Evolutionary conservation across 768 basidiomycete species (phyloP).

Genomic region (Leccinum fibrillosum): DNA sequence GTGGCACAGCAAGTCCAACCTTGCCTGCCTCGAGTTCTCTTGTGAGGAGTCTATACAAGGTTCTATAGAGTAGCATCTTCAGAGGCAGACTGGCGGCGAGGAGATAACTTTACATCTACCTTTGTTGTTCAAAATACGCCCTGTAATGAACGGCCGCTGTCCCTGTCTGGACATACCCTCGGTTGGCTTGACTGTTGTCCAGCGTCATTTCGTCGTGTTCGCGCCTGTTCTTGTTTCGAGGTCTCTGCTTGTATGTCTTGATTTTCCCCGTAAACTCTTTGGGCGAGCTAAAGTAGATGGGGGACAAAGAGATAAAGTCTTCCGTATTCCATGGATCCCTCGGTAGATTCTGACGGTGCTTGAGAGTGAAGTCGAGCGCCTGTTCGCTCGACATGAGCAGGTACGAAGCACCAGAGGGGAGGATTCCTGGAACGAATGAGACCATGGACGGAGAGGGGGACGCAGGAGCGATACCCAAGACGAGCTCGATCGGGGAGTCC

Average conservation of each 20-base stretch:
- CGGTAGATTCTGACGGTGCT: conserved; percentile 12
- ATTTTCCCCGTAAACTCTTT: conserved; percentile 39
- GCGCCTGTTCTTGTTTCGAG: conserved; percentile 30
- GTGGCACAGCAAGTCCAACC: conserved; percentile 28
- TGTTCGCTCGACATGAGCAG: conserved; percentile 40
- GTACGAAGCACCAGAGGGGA: conserved; percentile 42
- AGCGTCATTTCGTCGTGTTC: conserved; percentile 1
- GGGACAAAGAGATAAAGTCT: conserved; percentile 46
- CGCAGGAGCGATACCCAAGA: conserved; percentile 35
- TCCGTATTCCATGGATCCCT: conserved; percentile 13
- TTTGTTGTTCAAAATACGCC: conserved; percentile 47
- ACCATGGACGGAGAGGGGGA: background rate
- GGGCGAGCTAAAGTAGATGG: conserved; percentile 38
- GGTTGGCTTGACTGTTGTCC: conserved; percentile 45
- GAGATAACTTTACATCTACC: conserved; percentile 12
- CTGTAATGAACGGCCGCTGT: conserved; percentile 28
- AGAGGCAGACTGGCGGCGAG: background rate
- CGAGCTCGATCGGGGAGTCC: conserved; percentile 37
- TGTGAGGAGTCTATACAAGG: conserved; percentile 31
- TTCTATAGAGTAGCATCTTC: conserved; percentile 20
- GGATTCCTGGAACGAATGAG: conserved; percentile 36
- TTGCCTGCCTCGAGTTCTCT: conserved; percentile 23
- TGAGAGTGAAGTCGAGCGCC: conserved; percentile 20
- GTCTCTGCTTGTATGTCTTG: conserved; percentile 36
- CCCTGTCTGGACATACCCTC: conserved; percentile 28